Evolutionary conservation across 176 grass and related monocot genomes (phyloP).

Genomic region (Stipa capillata): DNA sequence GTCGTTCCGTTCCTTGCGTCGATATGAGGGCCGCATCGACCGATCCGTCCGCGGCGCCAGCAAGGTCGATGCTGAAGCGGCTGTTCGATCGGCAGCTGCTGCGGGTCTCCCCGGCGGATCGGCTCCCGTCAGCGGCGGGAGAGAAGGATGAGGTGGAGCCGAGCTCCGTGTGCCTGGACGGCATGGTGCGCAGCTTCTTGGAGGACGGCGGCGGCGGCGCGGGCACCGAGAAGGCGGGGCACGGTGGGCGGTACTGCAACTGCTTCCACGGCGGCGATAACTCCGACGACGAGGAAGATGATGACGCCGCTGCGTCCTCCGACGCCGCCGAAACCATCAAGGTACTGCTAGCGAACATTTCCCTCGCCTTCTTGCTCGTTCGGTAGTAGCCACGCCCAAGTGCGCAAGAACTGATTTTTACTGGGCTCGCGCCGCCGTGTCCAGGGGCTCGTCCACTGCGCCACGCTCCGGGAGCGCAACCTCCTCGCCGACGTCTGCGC

Average conservation of each 20-base stretch:
- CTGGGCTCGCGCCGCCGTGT: neutral
- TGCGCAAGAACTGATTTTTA: neutral
- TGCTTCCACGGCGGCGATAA: slow-evolving; percentile 53
- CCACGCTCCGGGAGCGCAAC: slow-evolving; percentile 68
- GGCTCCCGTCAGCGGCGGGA: slow-evolving; percentile 5
- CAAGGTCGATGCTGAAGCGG: slow-evolving; percentile 69
- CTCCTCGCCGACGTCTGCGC: slow-evolving; percentile 58
- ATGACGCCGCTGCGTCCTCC: slow-evolving; percentile 19
- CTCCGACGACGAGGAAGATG: slow-evolving; percentile 22
- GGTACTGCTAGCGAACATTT: no score
- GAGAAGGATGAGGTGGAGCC: slow-evolving; percentile 44
- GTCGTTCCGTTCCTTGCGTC: neutral
- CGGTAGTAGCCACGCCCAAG: neutral
- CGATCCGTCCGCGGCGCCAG: slow-evolving; percentile 27
- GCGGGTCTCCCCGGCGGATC: slow-evolving; percentile 53
- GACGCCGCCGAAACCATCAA: slow-evolving; percentile 64
- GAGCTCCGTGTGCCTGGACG: slow-evolving; percentile 65
- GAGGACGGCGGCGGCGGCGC: slow-evolving; percentile 45
- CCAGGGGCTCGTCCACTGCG: slow-evolving; percentile 70
- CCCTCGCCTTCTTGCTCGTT: no score
- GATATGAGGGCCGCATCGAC: slow-evolving; percentile 44
- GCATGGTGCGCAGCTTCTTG: slow-evolving; percentile 80
- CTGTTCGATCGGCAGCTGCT: slow-evolving; percentile 76
- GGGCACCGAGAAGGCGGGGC: slow-evolving; percentile 13
- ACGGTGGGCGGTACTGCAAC: slow-evolving; percentile 42